Evolutionary conservation across 2,329 filamentous ascomycete species (phyloP).

Genomic region (Phoma herbarum): DNA sequence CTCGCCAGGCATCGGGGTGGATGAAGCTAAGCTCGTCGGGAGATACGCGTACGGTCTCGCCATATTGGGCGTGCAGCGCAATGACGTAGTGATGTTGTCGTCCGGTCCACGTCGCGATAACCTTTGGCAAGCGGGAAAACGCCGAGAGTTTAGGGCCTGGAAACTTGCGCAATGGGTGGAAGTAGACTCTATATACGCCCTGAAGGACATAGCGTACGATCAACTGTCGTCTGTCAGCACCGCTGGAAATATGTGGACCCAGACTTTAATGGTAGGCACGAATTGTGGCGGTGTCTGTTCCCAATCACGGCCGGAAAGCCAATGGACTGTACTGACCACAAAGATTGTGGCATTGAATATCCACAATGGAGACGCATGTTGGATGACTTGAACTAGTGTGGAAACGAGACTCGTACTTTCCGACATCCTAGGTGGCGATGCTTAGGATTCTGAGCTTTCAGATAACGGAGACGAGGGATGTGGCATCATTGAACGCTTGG

Average conservation of each 20-base stretch:
- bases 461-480: background rate
- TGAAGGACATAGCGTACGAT: background rate
- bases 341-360: background rate
- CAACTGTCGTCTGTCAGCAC: background rate
- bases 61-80: slow-evolving; percentile 53
- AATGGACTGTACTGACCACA: background rate
- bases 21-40: slow-evolving; percentile 55
- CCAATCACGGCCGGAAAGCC: background rate
- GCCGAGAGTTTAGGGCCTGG: slow-evolving; percentile 54
- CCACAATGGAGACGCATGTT: background rate
- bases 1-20: slow-evolving; percentile 45
- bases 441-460: background rate
- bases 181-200: slow-evolving; percentile 20
- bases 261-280: background rate
- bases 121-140: slow-evolving; percentile 46
- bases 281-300: background rate
- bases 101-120: slow-evolving; percentile 24
- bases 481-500: background rate
- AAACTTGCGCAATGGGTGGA: slow-evolving; percentile 54
- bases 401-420: background rate
- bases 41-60: slow-evolving; percentile 52
- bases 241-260: background rate
- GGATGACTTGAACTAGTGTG: background rate
- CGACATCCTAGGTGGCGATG: background rate
- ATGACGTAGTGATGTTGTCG: slow-evolving; percentile 4